Percentiles rank a stretch among this genome's conserved stretches.
phyloP scores from a whole-genome alignment of 129 eudicot genomes.

The Oenanthe sinensis region DNA sequence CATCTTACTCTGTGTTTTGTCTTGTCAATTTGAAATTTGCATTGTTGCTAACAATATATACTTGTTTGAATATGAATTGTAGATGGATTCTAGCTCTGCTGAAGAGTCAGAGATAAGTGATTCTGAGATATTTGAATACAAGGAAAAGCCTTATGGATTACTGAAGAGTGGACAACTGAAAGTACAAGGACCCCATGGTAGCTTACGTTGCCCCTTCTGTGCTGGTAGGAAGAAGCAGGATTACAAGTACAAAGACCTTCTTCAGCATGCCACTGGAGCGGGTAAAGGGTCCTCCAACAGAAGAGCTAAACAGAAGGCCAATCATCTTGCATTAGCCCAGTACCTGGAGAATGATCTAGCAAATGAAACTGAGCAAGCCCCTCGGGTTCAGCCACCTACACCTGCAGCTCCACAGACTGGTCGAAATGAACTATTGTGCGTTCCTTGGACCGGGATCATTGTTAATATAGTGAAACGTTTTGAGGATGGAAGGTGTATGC shows the following conservation, averaged over 20 bases:
- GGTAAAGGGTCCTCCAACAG: constrained; percentile 77
- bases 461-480: constrained; percentile 43
- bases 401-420: constrained; percentile 33
- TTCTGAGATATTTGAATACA: constrained; percentile 64
- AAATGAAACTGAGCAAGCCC: constrained; percentile 35
- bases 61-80: not conserved
- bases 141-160: constrained; percentile 61
- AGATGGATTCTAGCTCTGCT: constrained; percentile 72
- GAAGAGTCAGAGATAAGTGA: constrained; percentile 89
- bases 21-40: not conserved
- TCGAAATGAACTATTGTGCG: constrained; percentile 41
- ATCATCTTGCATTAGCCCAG: constrained; percentile 66
- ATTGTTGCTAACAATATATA: not conserved
- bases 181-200: constrained; percentile 56
- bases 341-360: constrained; percentile 60
- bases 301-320: constrained; percentile 77
- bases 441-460: constrained; percentile 87
- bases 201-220: constrained; percentile 85
- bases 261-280: constrained; percentile 81
- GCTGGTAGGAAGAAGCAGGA: constrained; percentile 95
- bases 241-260: constrained; percentile 71
- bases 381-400: constrained; percentile 18
- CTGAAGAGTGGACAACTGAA: constrained; percentile 48
- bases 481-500: constrained; percentile 20
- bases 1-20: not conserved